These are phyloP conservation scores for Vitis labrusca DNA, from an alignment of 164 flowering plant genomes.

Conservation along the genomic window DNA sequence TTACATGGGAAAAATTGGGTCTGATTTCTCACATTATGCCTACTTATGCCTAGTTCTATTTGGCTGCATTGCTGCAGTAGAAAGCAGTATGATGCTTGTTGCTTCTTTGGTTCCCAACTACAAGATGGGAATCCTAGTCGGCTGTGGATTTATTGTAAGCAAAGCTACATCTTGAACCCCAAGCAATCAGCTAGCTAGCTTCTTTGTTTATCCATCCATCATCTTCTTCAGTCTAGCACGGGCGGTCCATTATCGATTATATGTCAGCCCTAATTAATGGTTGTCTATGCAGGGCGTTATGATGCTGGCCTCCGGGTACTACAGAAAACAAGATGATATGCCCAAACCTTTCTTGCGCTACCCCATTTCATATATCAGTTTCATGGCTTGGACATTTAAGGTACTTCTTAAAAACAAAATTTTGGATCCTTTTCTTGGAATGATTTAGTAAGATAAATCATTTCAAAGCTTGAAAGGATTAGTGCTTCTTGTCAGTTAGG, in stretches of 20 bases:
- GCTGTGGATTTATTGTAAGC: background rate
- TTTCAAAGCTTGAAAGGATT: no score
- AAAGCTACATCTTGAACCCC: no score
- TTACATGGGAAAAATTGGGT: background rate
- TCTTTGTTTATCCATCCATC: no score
- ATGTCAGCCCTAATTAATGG: no score
- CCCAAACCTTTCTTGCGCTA: conserved; percentile 85
- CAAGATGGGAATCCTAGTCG: background rate
- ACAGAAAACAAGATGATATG: conserved; percentile 70
- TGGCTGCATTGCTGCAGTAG: background rate
- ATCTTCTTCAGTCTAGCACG: no score
- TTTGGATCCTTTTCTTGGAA: no score
- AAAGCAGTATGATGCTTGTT: background rate
- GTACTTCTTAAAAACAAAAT: conserved; percentile 24
- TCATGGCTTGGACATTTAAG: conserved; percentile 78
- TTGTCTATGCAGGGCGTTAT: conserved; percentile 54
- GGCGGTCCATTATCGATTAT: no score
- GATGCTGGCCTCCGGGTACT: conserved; percentile 87
- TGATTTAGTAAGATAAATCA: no score
- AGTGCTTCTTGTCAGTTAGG: no score
- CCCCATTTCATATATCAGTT: conserved; percentile 70
- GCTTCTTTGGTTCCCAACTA: background rate
- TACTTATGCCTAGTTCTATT: no score
- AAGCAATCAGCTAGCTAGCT: no score
- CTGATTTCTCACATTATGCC: background rate